Evolutionary conservation across 2,329 filamentous ascomycete genomes (phyloP).

Genomic region (Cladosporium sp.): DNA sequence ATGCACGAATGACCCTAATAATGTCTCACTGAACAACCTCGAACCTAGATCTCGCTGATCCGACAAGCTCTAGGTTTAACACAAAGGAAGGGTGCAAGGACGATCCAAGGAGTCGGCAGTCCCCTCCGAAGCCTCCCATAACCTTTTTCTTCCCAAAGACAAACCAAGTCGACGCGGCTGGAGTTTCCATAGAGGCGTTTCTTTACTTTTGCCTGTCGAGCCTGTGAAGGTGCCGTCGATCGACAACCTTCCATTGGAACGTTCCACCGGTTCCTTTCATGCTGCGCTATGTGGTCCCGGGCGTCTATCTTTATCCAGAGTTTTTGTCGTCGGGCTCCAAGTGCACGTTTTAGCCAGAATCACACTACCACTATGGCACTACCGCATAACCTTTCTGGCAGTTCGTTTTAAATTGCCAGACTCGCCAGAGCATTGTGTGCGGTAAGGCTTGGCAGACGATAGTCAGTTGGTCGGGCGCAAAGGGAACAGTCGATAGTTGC

Average conservation of each 20-base stretch:
- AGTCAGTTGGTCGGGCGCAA: neutral
- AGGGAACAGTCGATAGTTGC: neutral
- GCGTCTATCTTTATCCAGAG: neutral
- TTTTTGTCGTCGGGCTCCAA: neutral
- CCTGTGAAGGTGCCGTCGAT: neutral
- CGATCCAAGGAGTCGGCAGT: neutral
- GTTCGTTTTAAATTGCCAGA: neutral
- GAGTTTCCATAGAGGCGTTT: neutral
- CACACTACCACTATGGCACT: neutral
- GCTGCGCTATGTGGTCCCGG: neutral
- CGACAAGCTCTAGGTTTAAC: constrained; percentile 3
- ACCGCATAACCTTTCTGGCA: neutral
- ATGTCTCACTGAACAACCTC: neutral
- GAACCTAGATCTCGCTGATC: neutral
- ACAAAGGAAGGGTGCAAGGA: neutral
- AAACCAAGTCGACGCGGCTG: neutral
- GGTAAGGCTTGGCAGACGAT: neutral
- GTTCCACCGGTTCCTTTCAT: neutral
- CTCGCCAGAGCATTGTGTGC: neutral
- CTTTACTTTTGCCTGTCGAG: too few relatives aligned
- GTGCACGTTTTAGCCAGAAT: neutral
- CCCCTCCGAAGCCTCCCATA: neutral
- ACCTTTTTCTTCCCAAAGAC: neutral
- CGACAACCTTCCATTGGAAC: neutral
- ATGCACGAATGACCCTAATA: neutral